A percentile compares a stretch with the other conserved stretches of the same genome.
Conservation (phyloP, 371 early-diverging fungal species). For the Chytridium lagenaria region DNA sequence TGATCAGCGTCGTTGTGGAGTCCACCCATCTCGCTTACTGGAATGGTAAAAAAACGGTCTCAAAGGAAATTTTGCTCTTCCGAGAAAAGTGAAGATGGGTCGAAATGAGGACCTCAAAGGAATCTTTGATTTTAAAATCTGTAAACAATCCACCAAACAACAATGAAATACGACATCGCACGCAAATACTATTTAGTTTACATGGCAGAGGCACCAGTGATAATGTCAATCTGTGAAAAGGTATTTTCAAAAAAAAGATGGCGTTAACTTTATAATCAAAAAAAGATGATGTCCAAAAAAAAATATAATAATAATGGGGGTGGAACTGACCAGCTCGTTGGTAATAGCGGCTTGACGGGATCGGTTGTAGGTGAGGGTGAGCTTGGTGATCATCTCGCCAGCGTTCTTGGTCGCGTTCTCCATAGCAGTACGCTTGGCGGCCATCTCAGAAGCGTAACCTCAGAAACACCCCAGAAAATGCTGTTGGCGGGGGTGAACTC, state of each 20-base stretch:
- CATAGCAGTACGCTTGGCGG: slow-evolving; percentile 97
- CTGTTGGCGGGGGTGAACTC: slow-evolving; percentile 94
- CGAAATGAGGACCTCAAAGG: too few species aligned
- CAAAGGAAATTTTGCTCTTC: too few species aligned
- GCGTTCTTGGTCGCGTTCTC: slow-evolving; percentile 99
- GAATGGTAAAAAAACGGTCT: too few species aligned
- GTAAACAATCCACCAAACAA: too few species aligned
- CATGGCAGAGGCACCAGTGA: slow-evolving; percentile 89
- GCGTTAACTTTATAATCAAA: too few species aligned
- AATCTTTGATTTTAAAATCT: too few species aligned
- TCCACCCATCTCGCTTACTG: slow-evolving; percentile 21
- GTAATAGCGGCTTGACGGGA: slow-evolving; percentile 97
- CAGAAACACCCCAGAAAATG: slow-evolving; percentile 93
- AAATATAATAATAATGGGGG: slow-evolving; percentile 14
- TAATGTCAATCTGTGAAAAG: slow-evolving; percentile 77
- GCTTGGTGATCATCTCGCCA: slow-evolving; percentile 77
- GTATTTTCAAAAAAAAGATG: too few species aligned
- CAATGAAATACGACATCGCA: too few species aligned
- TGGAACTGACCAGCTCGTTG: slow-evolving; percentile 79
- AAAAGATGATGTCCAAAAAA: background rate
- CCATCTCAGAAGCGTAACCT: slow-evolving; percentile 97
- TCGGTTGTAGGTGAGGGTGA: slow-evolving; percentile 90
- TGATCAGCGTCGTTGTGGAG: slow-evolving; percentile 24
- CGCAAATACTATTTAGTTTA: too few species aligned
- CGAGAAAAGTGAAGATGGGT: too few species aligned